Evolutionary conservation across 1,139 yeast species (phyloP), one percentile per base, ranked within the genome.

Genomic region (Dujonia santamariae): DNA sequence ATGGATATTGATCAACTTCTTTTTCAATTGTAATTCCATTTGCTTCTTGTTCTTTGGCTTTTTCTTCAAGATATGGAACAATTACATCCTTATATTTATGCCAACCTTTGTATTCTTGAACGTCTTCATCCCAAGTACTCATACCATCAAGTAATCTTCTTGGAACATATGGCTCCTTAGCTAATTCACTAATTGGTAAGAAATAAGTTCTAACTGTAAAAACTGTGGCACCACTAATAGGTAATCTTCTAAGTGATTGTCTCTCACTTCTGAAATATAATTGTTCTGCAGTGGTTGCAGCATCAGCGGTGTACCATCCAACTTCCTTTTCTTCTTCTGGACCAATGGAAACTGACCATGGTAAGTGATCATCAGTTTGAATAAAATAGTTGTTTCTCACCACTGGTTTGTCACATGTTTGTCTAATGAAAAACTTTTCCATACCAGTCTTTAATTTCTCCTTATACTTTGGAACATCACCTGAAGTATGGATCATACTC

Each of bases 161-260:
- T 6, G 85, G 85, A 19, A 80, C 62, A 45, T 65, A 68, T 9
- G 84, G 83, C 51, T 80, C 85, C 41, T 73, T 47, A 39, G 72
- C 72, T 37, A 80, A 52, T 39, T 77, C 68, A 2, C 61, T 56
- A 19, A 80, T 50, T 6, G 85, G 84, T 19, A 72, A 46, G 48
- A 80, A 78, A 47, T 80, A 80, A 1, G 85, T 80, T 44, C 85
- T 61, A 31, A 81, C 67, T 9, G 85, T 78, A 53, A 81, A 81
- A 2, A 75, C 61, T 16, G 78, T 64, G 2, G 82, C 83, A 7
- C 80, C 76, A 2, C 78, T 56, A 36, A 67, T 65, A 7, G 90
- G 87, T 39, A 83, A 61, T 48, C 85, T 69, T 39, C 88, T 71
- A 38, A 83, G 63, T 31, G 84, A 71, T 52, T 83, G 92, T 45